These are phyloP conservation scores for Linnemannia exigua DNA, from an alignment of 192 early-diverging fungal species.

Conservation along the genomic window DNA sequence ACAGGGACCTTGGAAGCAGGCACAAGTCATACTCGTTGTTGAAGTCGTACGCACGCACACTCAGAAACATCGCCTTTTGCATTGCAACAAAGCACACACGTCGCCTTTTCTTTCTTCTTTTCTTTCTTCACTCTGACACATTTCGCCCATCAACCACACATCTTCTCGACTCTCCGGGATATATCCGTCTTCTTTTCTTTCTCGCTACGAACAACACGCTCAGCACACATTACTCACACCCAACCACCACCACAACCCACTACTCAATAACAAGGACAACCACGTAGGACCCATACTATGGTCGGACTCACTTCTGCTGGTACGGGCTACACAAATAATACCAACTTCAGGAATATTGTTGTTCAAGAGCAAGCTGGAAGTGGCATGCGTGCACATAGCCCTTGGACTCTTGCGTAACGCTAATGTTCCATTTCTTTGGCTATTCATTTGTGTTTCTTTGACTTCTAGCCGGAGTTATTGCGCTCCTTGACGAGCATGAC, in stretches of 20 bases:
- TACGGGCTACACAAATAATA: slow-evolving; percentile 2
- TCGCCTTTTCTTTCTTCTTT: neutral
- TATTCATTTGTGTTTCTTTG: neutral
- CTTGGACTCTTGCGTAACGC: neutral
- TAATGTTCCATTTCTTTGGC: neutral
- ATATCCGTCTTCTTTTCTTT: neutral
- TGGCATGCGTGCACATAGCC: neutral
- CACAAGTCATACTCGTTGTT: neutral
- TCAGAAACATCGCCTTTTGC: neutral
- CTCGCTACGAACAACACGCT: neutral
- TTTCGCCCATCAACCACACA: neutral
- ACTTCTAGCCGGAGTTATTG: slow-evolving; percentile 86
- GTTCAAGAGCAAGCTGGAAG: neutral
- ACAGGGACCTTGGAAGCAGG: neutral
- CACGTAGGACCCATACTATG: slow-evolving; percentile 28
- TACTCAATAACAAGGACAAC: neutral
- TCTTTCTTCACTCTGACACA: neutral
- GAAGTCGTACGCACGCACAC: neutral
- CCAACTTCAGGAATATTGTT: neutral
- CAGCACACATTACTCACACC: neutral
- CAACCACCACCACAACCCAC: neutral
- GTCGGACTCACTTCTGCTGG: slow-evolving; percentile 62
- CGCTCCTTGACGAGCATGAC: slow-evolving; percentile 93
- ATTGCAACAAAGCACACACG: slow-evolving; percentile 3
- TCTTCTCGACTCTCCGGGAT: neutral